Conservation (phyloP, 1,284 basidiomycete species). For the Moniliella sp. region DNA sequence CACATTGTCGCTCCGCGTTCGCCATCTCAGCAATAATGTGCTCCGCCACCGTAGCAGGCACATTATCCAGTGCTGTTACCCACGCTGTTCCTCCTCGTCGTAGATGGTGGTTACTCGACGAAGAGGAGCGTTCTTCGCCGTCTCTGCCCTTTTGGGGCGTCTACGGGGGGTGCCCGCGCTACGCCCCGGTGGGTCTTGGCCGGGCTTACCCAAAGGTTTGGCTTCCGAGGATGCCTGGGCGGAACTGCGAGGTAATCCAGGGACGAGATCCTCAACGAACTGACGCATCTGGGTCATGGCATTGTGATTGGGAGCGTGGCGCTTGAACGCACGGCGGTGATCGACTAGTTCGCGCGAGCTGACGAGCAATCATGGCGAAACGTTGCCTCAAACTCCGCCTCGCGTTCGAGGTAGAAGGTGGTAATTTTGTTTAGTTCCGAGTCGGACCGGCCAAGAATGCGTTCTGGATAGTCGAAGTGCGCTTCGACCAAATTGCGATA, state of each 20-base stretch:
- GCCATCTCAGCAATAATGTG: conserved; percentile 56
- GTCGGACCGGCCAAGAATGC: conserved; percentile 37
- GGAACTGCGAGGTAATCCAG: too few species aligned
- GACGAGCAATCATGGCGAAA: conserved; percentile 45
- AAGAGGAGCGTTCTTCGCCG: conserved; percentile 54
- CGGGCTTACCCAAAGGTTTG: neutral
- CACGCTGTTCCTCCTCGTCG: conserved; percentile 19
- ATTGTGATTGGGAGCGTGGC: too few species aligned
- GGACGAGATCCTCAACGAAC: neutral
- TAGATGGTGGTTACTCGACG: too few species aligned
- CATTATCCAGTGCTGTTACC: too few species aligned
- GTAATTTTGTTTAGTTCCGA: conserved; percentile 6
- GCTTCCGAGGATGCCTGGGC: neutral
- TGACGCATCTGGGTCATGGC: too few species aligned
- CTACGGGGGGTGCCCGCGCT: neutral
- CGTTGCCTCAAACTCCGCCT: conserved; percentile 46
- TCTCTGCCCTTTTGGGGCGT: conserved; percentile 37
- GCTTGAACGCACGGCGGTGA: neutral
- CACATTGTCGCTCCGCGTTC: too few species aligned
- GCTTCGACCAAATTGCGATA: conserved; percentile 36
- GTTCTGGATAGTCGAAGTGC: conserved; percentile 51
- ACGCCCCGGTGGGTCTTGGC: too few species aligned
- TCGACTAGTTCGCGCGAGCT: conserved; percentile 39
- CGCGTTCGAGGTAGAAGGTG: conserved; percentile 52
- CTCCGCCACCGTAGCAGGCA: too few species aligned